phyloP scores from a whole-genome alignment of 2,329 filamentous ascomycete species.

The Rutstroemia sp. region DNA sequence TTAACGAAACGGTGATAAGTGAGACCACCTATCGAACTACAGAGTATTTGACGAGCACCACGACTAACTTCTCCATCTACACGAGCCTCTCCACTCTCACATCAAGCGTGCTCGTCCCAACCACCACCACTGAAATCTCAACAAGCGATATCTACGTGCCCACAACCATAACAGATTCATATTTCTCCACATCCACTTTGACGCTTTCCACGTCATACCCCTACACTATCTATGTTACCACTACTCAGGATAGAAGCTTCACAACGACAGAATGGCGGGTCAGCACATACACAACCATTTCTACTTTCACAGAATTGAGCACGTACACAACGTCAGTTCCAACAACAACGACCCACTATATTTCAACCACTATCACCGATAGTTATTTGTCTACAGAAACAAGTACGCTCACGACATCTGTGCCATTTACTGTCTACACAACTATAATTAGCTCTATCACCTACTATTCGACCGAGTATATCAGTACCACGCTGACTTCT shows the following conservation, averaged over 20 bases:
- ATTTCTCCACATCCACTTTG: neutral
- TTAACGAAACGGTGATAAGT: slow-evolving; percentile 1
- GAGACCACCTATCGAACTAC: slow-evolving; percentile 1
- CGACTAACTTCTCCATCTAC: neutral
- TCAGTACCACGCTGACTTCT: neutral
- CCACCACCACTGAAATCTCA: neutral
- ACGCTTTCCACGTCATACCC: slow-evolving; percentile 9
- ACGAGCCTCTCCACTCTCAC: neutral
- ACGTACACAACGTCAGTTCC: neutral
- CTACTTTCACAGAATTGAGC: neutral
- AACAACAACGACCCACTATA: neutral
- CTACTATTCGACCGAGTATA: neutral
- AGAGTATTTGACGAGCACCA: neutral
- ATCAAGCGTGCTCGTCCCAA: neutral
- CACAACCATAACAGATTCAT: neutral
- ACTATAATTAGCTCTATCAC: slow-evolving; percentile 3
- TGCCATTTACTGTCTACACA: neutral
- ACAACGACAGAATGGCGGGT: slow-evolving; percentile 12
- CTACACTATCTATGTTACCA: neutral
- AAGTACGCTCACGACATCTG: neutral
- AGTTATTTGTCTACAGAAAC: neutral
- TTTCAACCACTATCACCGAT: slow-evolving; percentile 3
- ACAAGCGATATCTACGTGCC: neutral
- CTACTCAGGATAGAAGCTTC: neutral
- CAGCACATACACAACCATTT: slow-evolving; percentile 14